Evolutionary conservation across 192 early-diverging fungal species (phyloP), one percentile per base, ranked within the genome.

Genomic region (Linnemannia schmuckeri): DNA sequence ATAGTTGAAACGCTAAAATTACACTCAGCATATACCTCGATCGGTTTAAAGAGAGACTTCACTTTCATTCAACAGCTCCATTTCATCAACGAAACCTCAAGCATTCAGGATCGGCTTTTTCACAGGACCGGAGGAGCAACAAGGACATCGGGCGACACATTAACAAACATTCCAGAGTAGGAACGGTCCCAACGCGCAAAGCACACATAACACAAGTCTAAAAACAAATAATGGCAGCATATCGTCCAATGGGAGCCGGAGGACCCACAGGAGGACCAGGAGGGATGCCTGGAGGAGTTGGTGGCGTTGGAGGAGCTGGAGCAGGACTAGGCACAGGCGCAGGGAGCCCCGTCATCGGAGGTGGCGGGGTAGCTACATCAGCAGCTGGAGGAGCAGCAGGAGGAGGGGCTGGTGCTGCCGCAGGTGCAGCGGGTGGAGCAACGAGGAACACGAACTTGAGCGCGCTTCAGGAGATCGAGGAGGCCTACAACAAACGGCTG

Each of bases 401-500:
- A n/a, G 74, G 49, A 49, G 78, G 78, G 46, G 78, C 49, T n/a
- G 78, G 78, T 41, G 76, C 22, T 33, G 77, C 22, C 22, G 77
- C 73, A 41, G 84, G 72, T 37, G 73, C 55, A 27, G 72, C 38
- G n/a, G 77, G 70, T 35, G 79, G 55, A 6, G 81, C 40, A 0
- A 24, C 81, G 40, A 74, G 78, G 33, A 78, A 61, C 13, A 35
- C 74, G 6, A 77, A 44, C 41, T 69, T 76, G 46, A 80, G 74
- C 33, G 85, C 78, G 30, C 76, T 91, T 5, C 75, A 88, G 18
- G 90, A 92, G 75, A 89, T 92, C 35, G 91, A 92, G 75, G 91
- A 92, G 37, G 80, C 89, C 17, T 92, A 91, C 55, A 91, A 91
- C 63, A 92, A 91, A 46, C 86, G 89, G 20, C 75, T 92, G 30